phyloP scores from a whole-genome alignment of 345 rosid genomes.

The Citrus unshiu region DNA sequence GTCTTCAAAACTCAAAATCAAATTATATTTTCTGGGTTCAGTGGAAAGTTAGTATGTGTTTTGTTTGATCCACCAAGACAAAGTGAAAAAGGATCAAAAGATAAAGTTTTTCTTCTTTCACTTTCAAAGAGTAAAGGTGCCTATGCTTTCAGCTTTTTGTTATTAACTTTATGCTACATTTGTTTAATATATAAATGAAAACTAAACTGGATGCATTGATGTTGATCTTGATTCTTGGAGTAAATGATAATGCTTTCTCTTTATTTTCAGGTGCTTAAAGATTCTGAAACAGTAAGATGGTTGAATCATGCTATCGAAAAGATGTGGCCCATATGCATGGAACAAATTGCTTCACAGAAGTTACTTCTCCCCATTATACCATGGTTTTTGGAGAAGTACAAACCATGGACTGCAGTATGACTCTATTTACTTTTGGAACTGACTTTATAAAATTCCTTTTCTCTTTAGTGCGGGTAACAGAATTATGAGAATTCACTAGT shows the following conservation, averaged over 20 bases:
- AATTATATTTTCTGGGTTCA: background rate
- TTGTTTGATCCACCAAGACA: background rate
- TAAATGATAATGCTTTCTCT: background rate
- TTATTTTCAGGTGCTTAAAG: slow-evolving; percentile 58
- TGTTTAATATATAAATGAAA: background rate
- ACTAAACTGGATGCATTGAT: background rate
- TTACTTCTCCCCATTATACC: slow-evolving; percentile 90
- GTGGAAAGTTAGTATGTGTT: background rate
- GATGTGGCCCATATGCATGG: slow-evolving; percentile 95
- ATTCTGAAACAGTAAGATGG: slow-evolving; percentile 92
- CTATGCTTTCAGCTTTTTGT: slow-evolving; percentile 1
- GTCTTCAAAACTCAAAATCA: background rate
- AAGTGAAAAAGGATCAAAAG: background rate
- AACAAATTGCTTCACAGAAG: slow-evolving; percentile 83
- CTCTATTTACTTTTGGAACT: slow-evolving; percentile 2
- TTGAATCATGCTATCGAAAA: slow-evolving; percentile 79
- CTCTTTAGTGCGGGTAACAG: background rate
- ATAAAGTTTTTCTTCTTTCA: background rate
- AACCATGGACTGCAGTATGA: slow-evolving; percentile 94
- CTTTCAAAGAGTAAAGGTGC: background rate
- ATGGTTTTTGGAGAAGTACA: slow-evolving; percentile 95
- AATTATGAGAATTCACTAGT: background rate
- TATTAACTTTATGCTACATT: background rate
- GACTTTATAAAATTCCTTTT: background rate
- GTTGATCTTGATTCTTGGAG: background rate